A percentile compares a stretch with the other conserved stretches of the same genome.
phyloP scores from a whole-genome alignment of 495 filamentous ascomycete genomes.

The Hypoxylon perforatum region DNA sequence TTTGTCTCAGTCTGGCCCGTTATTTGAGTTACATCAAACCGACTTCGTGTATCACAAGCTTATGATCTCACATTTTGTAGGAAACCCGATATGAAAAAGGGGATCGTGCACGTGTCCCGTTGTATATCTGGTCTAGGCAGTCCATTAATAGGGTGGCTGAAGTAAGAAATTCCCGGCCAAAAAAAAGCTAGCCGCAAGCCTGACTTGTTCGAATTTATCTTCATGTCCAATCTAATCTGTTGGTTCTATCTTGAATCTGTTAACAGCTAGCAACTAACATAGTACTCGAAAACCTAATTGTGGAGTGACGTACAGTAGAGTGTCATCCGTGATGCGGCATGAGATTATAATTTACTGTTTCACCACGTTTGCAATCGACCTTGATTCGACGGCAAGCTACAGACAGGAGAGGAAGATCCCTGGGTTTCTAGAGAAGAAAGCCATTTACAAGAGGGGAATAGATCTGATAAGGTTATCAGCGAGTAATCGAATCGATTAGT shows the following conservation, averaged over 20 bases:
- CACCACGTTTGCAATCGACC: background rate
- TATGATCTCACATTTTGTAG: too few relatives aligned
- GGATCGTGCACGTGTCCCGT: too few relatives aligned
- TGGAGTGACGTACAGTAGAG: constrained; percentile 1
- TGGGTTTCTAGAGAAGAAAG: background rate
- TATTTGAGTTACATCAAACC: too few relatives aligned
- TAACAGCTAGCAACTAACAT: background rate
- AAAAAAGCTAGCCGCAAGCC: background rate
- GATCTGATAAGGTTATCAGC: too few relatives aligned
- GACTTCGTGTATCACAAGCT: too few relatives aligned
- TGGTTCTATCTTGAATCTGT: background rate
- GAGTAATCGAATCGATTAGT: too few relatives aligned
- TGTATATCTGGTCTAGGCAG: too few relatives aligned
- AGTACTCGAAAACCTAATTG: background rate
- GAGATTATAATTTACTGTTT: background rate
- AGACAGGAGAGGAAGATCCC: background rate
- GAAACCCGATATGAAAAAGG: too few relatives aligned
- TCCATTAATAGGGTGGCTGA: too few relatives aligned
- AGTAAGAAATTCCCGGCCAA: too few relatives aligned
- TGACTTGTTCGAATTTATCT: background rate
- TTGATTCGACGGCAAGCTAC: background rate
- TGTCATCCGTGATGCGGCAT: constrained; percentile 1
- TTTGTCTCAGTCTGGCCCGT: too few relatives aligned
- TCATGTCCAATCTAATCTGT: background rate
- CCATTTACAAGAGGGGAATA: too few relatives aligned